Evolutionary conservation across 2,329 filamentous ascomycete genomes (phyloP).

Genomic region (Colletotrichum sp.): DNA sequence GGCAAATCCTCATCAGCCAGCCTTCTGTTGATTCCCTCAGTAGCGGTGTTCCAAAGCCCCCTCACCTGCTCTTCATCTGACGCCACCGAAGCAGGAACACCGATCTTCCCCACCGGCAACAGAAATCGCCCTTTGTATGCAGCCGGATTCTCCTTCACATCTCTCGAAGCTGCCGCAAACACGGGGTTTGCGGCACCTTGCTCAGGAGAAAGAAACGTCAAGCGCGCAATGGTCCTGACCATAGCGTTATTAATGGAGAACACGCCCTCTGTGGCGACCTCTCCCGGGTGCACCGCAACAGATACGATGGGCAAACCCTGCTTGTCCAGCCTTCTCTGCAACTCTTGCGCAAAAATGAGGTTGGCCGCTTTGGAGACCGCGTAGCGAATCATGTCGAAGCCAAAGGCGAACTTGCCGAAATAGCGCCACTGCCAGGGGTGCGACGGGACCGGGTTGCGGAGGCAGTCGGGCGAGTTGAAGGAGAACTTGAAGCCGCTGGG

Average conservation of each 20-base stretch:
- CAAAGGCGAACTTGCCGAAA: conserved; percentile 10
- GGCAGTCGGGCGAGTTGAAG: conserved; percentile 17
- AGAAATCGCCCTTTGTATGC: conserved; percentile 20
- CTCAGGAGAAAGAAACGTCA: conserved; percentile 11
- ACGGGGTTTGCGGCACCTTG: conserved; percentile 14
- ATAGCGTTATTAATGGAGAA: background rate
- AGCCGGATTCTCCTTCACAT: background rate
- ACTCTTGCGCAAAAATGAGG: conserved; percentile 20
- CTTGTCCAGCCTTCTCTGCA: conserved; percentile 20
- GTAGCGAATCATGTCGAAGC: conserved; percentile 26
- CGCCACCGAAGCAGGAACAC: background rate
- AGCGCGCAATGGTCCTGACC: background rate
- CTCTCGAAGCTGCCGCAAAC: conserved; percentile 20
- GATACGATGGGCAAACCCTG: conserved; percentile 14
- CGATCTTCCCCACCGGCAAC: conserved; percentile 1
- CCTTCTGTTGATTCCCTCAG: background rate
- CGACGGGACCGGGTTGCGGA: background rate
- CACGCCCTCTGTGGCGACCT: conserved; percentile 7
- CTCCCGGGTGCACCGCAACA: conserved; percentile 23
- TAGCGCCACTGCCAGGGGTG: conserved; percentile 19
- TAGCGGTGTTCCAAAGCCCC: conserved; percentile 20
- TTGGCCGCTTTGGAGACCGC: conserved; percentile 25
- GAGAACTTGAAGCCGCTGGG: conserved; percentile 20
- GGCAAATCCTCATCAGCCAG: background rate
- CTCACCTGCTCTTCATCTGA: conserved; percentile 3